Evolutionary conservation across 805 yeast genomes (phyloP).

Genomic region (Yueomyces sp.): DNA sequence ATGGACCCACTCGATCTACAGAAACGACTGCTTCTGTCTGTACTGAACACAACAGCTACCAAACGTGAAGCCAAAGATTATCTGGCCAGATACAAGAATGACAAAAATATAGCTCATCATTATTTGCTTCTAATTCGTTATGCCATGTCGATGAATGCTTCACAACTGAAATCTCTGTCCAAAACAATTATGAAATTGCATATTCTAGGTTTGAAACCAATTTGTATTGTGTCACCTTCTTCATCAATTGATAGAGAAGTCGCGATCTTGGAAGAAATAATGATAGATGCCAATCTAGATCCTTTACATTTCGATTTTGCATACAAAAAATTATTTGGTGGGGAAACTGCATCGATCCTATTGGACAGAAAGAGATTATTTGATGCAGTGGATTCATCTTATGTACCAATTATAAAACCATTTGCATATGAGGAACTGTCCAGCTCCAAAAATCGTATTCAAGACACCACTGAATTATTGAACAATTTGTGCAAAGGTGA

Average conservation of each 20-base stretch:
- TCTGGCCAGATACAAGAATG: constrained; percentile 45
- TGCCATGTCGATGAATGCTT: constrained; percentile 4
- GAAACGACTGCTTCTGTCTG: constrained; percentile 65
- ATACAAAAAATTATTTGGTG: constrained; percentile 1
- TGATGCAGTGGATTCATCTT: constrained; percentile 8
- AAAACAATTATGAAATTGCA: constrained; percentile 14
- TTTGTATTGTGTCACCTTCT: constrained; percentile 41
- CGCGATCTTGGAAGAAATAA: constrained; percentile 14
- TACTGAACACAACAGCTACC: constrained; percentile 81
- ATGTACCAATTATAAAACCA: constrained; percentile 45
- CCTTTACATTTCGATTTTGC: constrained; percentile 18
- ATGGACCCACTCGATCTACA: background rate
- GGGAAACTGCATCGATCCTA: constrained; percentile 2
- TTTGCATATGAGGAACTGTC: constrained; percentile 46
- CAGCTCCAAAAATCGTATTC: constrained; percentile 28
- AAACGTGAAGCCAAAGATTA: constrained; percentile 84
- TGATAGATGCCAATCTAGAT: constrained; percentile 11
- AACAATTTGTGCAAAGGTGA: constrained; percentile 19
- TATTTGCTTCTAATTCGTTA: constrained; percentile 18
- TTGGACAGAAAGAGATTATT: constrained; percentile 1
- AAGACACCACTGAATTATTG: constrained; percentile 27
- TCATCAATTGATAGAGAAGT: constrained; percentile 5
- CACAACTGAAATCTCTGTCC: constrained; percentile 6
- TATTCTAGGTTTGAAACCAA: constrained; percentile 54
- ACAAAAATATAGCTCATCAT: constrained; percentile 9